phyloP scores from a whole-genome alignment of 768 basidiomycete species.

The Kwoniella botswanensis region DNA sequence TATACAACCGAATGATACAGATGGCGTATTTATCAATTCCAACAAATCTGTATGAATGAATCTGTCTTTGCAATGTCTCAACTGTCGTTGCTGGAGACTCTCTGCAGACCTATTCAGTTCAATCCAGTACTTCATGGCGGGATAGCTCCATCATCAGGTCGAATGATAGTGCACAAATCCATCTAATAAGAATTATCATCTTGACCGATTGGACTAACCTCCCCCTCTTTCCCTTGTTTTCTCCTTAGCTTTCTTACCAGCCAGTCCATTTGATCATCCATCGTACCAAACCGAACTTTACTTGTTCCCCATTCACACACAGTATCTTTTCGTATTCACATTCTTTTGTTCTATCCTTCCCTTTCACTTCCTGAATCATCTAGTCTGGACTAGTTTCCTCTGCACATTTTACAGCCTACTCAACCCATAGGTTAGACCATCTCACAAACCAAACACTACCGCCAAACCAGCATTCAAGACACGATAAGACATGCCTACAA shows the following conservation, averaged over 20 bases:
- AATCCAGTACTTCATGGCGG: no score
- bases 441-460: not conserved
- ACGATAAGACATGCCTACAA: constrained; percentile 10
- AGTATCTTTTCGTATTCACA: not conserved
- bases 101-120: no score
- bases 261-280: not conserved
- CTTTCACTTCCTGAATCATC: not conserved
- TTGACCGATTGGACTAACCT: not conserved
- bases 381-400: not conserved
- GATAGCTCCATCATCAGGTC: not conserved
- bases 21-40: no score
- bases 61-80: no score
- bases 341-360: not conserved
- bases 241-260: not conserved
- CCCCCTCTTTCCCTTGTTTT: not conserved
- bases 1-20: no score
- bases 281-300: not conserved
- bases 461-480: no score
- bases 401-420: not conserved
- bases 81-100: no score
- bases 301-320: not conserved
- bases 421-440: not conserved
- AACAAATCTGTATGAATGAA: no score
- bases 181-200: not conserved
- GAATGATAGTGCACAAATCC: not conserved